Base-by-base conservation (phyloP, 106 monocot genomes). In the Dendrobium chrysotoxum region DNA sequence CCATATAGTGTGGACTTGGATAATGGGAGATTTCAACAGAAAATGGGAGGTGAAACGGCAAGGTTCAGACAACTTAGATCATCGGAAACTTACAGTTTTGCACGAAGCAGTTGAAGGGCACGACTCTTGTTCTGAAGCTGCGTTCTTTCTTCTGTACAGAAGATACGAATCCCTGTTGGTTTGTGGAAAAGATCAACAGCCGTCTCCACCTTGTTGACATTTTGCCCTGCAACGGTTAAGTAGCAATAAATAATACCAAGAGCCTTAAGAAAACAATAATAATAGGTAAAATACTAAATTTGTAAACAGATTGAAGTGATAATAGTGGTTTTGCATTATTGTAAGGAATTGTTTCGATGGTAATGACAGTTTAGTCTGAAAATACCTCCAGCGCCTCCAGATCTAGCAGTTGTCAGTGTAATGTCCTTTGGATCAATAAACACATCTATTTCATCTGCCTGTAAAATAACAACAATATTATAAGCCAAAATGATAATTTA, bases 141-240 rank as follows among this genome's bases (percentile, higher is more conserved):
- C 72, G 89, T 92, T 84, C 97, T 94, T 87, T 98, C 97, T 85
- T 94, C 97, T 21, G 97, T 98, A 75, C 97, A 98, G 80, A 98
- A 98, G 55, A 98, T 94, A 16, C 94, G 89, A 77, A 98, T 98
- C 55, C 97, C 97, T 28, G 97, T 90, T 50, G 97, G 97, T 82
- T 94, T 98, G 84, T 98, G 97, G 74, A 92, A 82, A 85, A 98
- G 97, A 64, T 94, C 97, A 65, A 94, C 80, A 55, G 97, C 97
- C 74, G 97, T 98, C 87, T 98, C 97, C 73, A 98, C 97, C 85
- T 98, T 98, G 84, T 98, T 98, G 54, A 98, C 97, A 86, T 98
- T 97, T 83, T 94, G 97, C 77, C 96, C 96, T 96, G 90, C 79
- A 90, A 28, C 66, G 30, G 76, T 58, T 13, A 83, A 81, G 13